phyloP scores from a whole-genome alignment of 805 yeast species.

The Candida nonsorbophila region DNA sequence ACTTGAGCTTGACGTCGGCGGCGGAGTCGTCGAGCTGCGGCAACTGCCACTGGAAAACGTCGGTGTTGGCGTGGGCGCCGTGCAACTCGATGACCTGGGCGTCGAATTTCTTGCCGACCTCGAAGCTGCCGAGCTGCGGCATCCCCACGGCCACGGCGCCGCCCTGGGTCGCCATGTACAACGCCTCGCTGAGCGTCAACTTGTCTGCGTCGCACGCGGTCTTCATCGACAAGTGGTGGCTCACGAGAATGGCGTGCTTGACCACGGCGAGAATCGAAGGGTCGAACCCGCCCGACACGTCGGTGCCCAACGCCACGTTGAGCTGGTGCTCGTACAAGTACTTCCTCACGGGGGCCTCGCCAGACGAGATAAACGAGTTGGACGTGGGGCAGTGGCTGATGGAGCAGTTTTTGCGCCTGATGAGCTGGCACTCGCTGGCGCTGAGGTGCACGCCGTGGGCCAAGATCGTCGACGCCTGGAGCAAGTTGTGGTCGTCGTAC shows the following conservation, averaged over 20 bases:
- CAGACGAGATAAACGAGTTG: conserved; percentile 82
- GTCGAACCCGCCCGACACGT: conserved; percentile 39
- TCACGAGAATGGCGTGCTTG: conserved; percentile 30
- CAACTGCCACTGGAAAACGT: conserved; percentile 71
- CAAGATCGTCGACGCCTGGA: conserved; percentile 63
- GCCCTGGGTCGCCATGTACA: conserved; percentile 81
- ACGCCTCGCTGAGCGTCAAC: conserved; percentile 62
- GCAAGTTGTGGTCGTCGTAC: conserved; percentile 57
- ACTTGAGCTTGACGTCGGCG: conserved; percentile 16
- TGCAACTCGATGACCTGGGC: conserved; percentile 69
- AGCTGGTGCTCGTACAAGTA: conserved; percentile 59
- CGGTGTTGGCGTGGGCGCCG: conserved; percentile 54
- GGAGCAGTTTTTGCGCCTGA: conserved; percentile 56
- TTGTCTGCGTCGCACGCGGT: conserved; percentile 37
- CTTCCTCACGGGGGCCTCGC: conserved; percentile 74
- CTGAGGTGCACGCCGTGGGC: conserved; percentile 86
- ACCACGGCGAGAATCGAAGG: conserved; percentile 32
- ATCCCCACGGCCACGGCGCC: conserved; percentile 77
- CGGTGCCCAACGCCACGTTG: conserved; percentile 65
- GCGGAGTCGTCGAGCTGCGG: conserved; percentile 21
- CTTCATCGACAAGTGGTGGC: conserved; percentile 38
- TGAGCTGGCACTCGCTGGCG: conserved; percentile 55
- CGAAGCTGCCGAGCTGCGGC: conserved; percentile 64
- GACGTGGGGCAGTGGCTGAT: conserved; percentile 93
- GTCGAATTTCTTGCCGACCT: conserved; percentile 77